Base-by-base conservation (phyloP, 2,329 filamentous ascomycete species). In the Ophiocordyceps robertsii region DNA sequence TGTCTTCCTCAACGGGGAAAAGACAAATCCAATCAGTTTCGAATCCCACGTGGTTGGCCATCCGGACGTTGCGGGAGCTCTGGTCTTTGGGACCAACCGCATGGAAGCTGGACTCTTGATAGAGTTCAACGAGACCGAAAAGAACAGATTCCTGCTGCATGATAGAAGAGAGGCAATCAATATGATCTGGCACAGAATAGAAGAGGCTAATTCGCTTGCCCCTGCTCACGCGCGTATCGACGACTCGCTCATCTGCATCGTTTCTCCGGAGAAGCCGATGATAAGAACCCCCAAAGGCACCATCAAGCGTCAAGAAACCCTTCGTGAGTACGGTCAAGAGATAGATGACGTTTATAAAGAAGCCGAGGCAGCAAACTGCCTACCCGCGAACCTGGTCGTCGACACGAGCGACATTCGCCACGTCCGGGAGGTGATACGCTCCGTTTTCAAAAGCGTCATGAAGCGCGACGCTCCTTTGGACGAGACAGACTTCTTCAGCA, bases 311-410 rank as follows among this genome's bases (percentile, higher is more conserved):
- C 46, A 44, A 8, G 13, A 39, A 17, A 51, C 50, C 0, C 14
- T 52, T n/a, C 39, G 43, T 1, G 8, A 32, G 10, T 50, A 54
- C 17, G 21, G 29, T 2, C 16, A 39, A 1, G 44, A 51, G 10
- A 24, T 50, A 11, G 41, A 48, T 10, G 31, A 10, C 4, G 16
- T 49, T 0, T 53, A 47, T 16, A 17, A 41, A 36, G n/a, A 39
- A 11, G 29, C 38, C 14, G 38, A 40, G 21, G 11, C 12, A 13
- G 5, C 17, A 11, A 14, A 32, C 13, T n/a, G 17, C 10, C 29
- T 10, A 4, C 11, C 29, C 11, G 10, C 6, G 13, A n/a, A 6
- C 7, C n/a, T 11, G 10, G 7, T n/a, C 29, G 17, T 40, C 21
- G 38, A 40, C 17, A 24, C 14, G 29, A 40, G n/a, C 16, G 32